Percentiles rank a stretch among this genome's conserved stretches.
These are phyloP conservation scores for Solanum appendiculatum DNA, from an alignment of 257 asterid genomes.

Conservation along the genomic window DNA sequence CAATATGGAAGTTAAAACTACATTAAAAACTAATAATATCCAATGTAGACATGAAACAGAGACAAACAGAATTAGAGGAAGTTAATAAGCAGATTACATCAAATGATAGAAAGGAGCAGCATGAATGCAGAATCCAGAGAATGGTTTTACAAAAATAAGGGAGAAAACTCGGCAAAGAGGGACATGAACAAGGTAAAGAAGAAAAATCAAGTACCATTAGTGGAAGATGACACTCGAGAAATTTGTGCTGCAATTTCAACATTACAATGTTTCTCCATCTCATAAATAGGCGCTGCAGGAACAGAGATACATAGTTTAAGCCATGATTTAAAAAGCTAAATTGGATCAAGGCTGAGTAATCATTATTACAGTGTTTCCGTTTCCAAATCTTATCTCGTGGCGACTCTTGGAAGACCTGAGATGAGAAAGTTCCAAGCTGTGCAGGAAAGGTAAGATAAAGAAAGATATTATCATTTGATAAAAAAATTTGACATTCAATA, in stretches of 20 bases:
- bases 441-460: not conserved
- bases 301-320: conserved; percentile 18
- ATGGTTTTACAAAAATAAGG: not conserved
- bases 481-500: not conserved
- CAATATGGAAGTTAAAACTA: not conserved
- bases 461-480: not conserved
- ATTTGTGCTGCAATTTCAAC: conserved; percentile 92
- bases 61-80: not conserved
- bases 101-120: not conserved
- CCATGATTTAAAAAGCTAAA: not conserved
- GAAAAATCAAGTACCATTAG: conserved; percentile 47
- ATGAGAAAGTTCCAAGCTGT: conserved; percentile 97
- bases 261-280: conserved; percentile 97
- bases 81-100: not conserved
- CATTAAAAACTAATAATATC: not conserved
- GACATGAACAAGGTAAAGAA: not conserved
- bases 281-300: conserved; percentile 80
- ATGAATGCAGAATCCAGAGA: not conserved
- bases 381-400: conserved; percentile 93
- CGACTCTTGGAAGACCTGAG: conserved; percentile 97
- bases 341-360: conserved; percentile 2
- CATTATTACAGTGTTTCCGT: conserved; percentile 62
- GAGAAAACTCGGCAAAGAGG: not conserved
- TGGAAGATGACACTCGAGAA: conserved; percentile 57
- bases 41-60: not conserved